Base-by-base conservation (phyloP, 2,329 filamentous ascomycete genomes). In the Aspergillus vadensis region DNA sequence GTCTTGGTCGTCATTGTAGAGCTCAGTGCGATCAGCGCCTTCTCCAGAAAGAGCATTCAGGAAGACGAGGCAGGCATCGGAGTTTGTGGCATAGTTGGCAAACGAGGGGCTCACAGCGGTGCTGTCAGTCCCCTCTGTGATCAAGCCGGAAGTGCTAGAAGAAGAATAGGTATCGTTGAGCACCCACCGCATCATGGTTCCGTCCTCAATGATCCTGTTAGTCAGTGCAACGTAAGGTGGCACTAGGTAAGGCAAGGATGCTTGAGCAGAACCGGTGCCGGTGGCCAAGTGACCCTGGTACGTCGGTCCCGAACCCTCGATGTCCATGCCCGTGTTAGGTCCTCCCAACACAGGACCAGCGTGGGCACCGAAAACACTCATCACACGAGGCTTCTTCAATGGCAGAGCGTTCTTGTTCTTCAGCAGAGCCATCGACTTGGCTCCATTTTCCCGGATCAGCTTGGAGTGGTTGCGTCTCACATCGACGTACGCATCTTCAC, bases 31-130 rank as follows among this genome's bases (percentile, higher is more conserved):
- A 55, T 79, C 77, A 55, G 67, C 74, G 10, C 69, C 69, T 59
- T 79, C 76, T 0, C 70, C 70, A 0, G 74, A 15, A 82, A 84
- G 65, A 4, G 57, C 60, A 38, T 89, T 89, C 66, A 85, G 83
- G 65, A 89, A 85, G 1, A 88, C 85, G 2, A 88, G 74, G 64
- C 76, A 63, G 23, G 44, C 53, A 17, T 63, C 65, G 8, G 52
- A 23, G 52, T 55, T 55, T 0, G 52, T 43, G 21, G 96, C 82
- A 76, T 96, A 95, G 70, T 91, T 90, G 15, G 23, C 30, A 51
- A 25, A 59, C 7, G 52, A 55, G 8, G 52, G 38, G n/a, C 23
- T 12, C 38, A 55, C 52, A 3, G 52, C 52, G 23, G 52, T 55
- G n/a, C 52, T 55, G 15, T 43, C 52, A 17, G 36, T 43, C 12